These are phyloP conservation scores for Aspergillus incahuasiensis DNA, from an alignment of 495 filamentous ascomycete genomes.

Conservation along the genomic window DNA sequence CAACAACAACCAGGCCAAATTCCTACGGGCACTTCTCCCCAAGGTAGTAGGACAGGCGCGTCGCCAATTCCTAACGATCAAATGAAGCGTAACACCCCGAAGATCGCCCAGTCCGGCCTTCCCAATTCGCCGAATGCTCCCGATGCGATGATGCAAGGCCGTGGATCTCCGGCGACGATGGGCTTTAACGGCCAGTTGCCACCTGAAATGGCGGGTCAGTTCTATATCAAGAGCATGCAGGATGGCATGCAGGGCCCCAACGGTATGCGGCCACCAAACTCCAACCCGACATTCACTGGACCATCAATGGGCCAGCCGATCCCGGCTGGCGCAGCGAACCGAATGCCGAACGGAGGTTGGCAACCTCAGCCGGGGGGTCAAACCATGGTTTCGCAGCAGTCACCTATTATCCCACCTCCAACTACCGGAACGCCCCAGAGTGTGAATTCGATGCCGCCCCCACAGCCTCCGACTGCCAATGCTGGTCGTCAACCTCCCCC, in stretches of 20 bases:
- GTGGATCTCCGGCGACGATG: conserved; percentile 80
- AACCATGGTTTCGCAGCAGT: conserved; percentile 58
- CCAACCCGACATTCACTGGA: conserved; percentile 70
- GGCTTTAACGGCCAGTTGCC: conserved; percentile 70
- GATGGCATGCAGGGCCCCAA: conserved; percentile 59
- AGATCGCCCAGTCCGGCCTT: conserved; percentile 67
- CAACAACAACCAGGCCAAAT: conserved; percentile 27
- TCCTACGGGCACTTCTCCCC: conserved; percentile 71
- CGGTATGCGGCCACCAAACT: conserved; percentile 81
- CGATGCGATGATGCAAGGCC: conserved; percentile 63
- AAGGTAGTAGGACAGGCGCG: conserved; percentile 71
- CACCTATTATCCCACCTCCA: conserved; percentile 47
- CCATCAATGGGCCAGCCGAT: conserved; percentile 61
- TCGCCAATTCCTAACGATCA: conserved; percentile 88
- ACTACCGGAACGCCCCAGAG: conserved; percentile 76
- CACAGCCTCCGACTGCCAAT: conserved; percentile 65
- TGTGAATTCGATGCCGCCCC: conserved; percentile 75
- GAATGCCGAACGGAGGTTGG: conserved; percentile 47
- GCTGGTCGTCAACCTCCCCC: conserved; percentile 64
- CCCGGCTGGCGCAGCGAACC: conserved; percentile 43
- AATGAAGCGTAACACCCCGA: conserved; percentile 86
- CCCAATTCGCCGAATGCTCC: conserved; percentile 82
- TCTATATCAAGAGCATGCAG: conserved; percentile 54
- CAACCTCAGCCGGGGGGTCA: conserved; percentile 57
- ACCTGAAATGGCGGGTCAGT: conserved; percentile 57